Conservation (phyloP, 495 filamentous ascomycete genomes). For the Neurospora sp. region DNA sequence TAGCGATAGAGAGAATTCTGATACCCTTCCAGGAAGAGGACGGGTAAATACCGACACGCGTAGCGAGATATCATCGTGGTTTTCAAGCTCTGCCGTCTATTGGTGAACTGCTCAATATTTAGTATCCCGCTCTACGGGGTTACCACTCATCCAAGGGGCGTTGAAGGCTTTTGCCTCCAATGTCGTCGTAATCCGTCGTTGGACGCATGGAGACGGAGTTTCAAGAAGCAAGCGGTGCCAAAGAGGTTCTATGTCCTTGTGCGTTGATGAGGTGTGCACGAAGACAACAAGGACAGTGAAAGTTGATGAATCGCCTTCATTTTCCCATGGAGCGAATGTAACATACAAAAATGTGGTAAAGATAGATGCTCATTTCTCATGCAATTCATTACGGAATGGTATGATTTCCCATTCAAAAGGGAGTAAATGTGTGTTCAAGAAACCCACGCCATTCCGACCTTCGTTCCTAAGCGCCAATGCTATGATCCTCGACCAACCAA, state of each 20-base stretch:
- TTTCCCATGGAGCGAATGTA: neutral
- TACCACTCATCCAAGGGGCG: too few relatives aligned
- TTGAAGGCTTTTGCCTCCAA: too few relatives aligned
- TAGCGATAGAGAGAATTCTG: neutral
- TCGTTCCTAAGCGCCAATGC: neutral
- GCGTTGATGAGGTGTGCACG: neutral
- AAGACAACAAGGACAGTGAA: neutral
- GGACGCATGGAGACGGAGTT: neutral
- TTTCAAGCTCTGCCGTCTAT: neutral
- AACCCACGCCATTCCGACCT: neutral
- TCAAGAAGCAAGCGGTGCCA: neutral
- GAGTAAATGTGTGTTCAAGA: neutral
- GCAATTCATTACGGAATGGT: neutral
- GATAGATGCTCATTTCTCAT: constrained; percentile 3
- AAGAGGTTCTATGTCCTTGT: neutral
- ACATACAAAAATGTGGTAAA: neutral
- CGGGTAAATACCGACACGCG: neutral
- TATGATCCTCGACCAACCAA: neutral
- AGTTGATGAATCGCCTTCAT: neutral
- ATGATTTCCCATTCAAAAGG: neutral
- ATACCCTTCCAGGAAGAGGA: neutral
- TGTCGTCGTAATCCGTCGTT: too few relatives aligned
- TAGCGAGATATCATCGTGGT: neutral
- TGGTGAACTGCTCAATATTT: too few relatives aligned
- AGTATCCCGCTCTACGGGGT: too few relatives aligned